Base-by-base conservation (phyloP, 192 early-diverging fungal genomes). In the Funneliformis geosporum region DNA sequence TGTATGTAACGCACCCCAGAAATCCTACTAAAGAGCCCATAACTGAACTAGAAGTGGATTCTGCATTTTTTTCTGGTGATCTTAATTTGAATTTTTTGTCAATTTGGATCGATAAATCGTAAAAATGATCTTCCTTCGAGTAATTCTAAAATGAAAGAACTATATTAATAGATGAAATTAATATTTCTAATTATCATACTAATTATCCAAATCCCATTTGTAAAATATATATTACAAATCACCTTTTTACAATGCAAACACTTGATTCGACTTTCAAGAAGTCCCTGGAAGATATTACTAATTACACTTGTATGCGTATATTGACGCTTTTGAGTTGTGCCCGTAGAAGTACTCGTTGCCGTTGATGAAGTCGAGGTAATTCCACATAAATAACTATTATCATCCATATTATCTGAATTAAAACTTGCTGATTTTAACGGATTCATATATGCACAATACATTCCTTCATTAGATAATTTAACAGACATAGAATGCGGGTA, bases 41-140 rank as follows among this genome's bases (percentile, higher is more conserved):
- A 59, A 85, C 76, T 2, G 82, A 83, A 5, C 78, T 73, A 12
- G 80, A 78, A 6, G 77, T 44, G 42, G 50, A 25, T 18, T 81
- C 82, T 28, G 44, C 61, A 25, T 77, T 66, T 40, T 80, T 84
- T 60, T 84, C 82, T 65, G 76, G 78, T 5, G 47, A 40, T 66
- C 46, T 83, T 5, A 82, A 79, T 62, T 82, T 85, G 44, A 23
- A 80, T 79, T 83, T 85, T 66, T 85, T 85, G 65, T 83, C 84
- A 60, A 85, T 83, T 18, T 82, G 80, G 69, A 85, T 85, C 5
- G 80, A 79, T 18, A 85, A 60, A 70, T 83, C 84, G 72, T 82
- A 85, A 67, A 85, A 83, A 25, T 82, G 76, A 62, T 85, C 84
- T 73, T 85, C 84, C n/a, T 85, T 85, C 62, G 80, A 80, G 50